These are phyloP conservation scores for Tuber microsphaerosporum DNA, from an alignment of 495 filamentous ascomycete species.

Conservation along the genomic window DNA sequence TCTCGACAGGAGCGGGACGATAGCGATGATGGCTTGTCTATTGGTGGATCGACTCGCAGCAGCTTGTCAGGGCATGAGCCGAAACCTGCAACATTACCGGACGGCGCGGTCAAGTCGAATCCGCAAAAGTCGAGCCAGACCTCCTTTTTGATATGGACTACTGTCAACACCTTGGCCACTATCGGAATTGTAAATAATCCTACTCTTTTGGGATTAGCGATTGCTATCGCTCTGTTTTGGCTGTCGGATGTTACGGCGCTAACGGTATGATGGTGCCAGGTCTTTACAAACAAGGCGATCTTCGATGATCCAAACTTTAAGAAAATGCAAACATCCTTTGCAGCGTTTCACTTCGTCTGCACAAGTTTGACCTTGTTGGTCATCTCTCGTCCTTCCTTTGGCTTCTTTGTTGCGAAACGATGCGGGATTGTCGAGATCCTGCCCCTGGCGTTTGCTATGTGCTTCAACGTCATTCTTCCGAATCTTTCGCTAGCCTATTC, in stretches of 20 bases:
- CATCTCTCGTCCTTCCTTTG: conserved; percentile 56
- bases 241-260: conserved; percentile 2
- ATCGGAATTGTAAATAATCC: conserved; percentile 52
- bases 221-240: background rate
- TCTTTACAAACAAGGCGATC: conserved; percentile 71
- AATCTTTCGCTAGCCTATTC: conserved; percentile 67
- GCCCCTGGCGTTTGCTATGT: conserved; percentile 60
- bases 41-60: background rate
- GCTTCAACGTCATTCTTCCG: conserved; percentile 65
- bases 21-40: background rate
- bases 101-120: conserved; percentile 30
- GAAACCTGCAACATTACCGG: conserved; percentile 19
- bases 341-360: conserved; percentile 65
- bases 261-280: conserved; percentile 45
- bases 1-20: background rate
- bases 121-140: conserved; percentile 24
- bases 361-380: conserved; percentile 59
- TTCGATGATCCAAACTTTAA: conserved; percentile 61
- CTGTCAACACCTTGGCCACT: conserved; percentile 55
- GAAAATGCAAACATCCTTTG: conserved; percentile 61
- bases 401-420: conserved; percentile 55
- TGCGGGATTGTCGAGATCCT: conserved; percentile 54
- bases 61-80: background rate
- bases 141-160: conserved; percentile 50
- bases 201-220: background rate